phyloP scores from a whole-genome alignment of 441 rosid genomes.

The Adansonia grandidieri region DNA sequence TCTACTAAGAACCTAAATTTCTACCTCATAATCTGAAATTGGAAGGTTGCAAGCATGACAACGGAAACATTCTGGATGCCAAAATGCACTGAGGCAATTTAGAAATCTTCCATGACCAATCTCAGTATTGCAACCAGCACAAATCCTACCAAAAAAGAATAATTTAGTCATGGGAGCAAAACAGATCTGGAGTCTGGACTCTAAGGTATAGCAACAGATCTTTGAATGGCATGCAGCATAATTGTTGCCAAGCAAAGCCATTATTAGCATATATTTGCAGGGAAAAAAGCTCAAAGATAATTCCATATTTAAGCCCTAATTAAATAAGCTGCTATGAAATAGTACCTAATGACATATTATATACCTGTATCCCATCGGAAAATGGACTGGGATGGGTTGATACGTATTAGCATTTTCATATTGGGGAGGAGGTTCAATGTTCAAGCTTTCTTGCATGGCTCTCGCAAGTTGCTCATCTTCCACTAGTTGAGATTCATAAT shows the following conservation, averaged over 20 bases:
- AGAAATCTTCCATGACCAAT: constrained; percentile 14
- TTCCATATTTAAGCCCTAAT: background rate
- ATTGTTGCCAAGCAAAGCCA: background rate
- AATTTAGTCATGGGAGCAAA: constrained; percentile 17
- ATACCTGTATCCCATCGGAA: constrained; percentile 61
- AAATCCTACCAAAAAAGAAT: constrained; percentile 49
- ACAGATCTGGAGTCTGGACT: too few relatives aligned
- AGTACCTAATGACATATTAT: constrained; percentile 10
- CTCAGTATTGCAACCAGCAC: constrained; percentile 29
- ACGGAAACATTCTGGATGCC: constrained; percentile 14
- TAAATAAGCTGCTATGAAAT: constrained; percentile 7
- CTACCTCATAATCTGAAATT: constrained; percentile 13
- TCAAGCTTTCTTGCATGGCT: constrained; percentile 72
- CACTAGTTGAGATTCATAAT: constrained; percentile 50
- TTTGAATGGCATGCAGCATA: background rate
- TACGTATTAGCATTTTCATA: constrained; percentile 38
- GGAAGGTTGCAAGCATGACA: constrained; percentile 6
- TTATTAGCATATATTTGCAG: background rate
- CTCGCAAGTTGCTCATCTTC: constrained; percentile 80
- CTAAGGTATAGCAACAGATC: background rate
- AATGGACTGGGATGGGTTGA: constrained; percentile 39
- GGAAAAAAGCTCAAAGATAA: constrained; percentile 10
- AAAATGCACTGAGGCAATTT: constrained; percentile 13
- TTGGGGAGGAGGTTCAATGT: constrained; percentile 49
- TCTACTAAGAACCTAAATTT: background rate